A percentile compares a stretch with the other conserved stretches of the same genome.
These are phyloP conservation scores for Aspergillus ostianus DNA, from an alignment of 495 filamentous ascomycete species.

Conservation along the genomic window DNA sequence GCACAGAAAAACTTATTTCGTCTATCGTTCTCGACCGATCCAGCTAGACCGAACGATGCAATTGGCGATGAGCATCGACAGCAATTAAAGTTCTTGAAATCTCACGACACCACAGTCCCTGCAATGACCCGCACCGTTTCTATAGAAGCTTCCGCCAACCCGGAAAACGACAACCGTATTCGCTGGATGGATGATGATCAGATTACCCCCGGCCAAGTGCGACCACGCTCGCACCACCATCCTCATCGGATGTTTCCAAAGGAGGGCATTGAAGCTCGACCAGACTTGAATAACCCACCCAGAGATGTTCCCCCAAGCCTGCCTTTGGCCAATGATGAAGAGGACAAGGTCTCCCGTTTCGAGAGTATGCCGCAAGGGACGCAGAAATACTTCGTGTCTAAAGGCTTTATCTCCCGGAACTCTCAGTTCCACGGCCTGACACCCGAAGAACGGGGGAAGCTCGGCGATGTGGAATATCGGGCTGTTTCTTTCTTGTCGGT, in stretches of 20 bases:
- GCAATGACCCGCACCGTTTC: slow-evolving; percentile 2
- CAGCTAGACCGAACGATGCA: not conserved
- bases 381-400: slow-evolving; percentile 41
- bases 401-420: slow-evolving; percentile 61
- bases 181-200: slow-evolving; percentile 32
- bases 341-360: slow-evolving; percentile 21
- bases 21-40: slow-evolving; percentile 14
- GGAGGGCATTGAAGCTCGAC: slow-evolving; percentile 53
- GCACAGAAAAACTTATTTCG: slow-evolving; percentile 15
- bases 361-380: slow-evolving; percentile 30
- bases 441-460: slow-evolving; percentile 62
- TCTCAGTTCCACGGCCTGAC: slow-evolving; percentile 70
- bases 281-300: slow-evolving; percentile 42
- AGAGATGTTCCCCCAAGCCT: slow-evolving; percentile 25
- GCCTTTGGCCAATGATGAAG: slow-evolving; percentile 19
- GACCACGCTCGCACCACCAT: slow-evolving; percentile 20
- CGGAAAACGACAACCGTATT: slow-evolving; percentile 14
- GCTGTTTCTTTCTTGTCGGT: slow-evolving; percentile 69
- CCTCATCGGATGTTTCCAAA: slow-evolving; percentile 48
- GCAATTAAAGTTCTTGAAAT: not conserved
- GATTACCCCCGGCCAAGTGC: slow-evolving; percentile 31
- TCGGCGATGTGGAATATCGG: slow-evolving; percentile 79
- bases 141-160: slow-evolving; percentile 5
- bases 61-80: not conserved
- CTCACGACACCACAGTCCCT: not conserved